Evolutionary conservation across 441 rosid genomes (phyloP).

Genomic region (Capsella rubella): DNA sequence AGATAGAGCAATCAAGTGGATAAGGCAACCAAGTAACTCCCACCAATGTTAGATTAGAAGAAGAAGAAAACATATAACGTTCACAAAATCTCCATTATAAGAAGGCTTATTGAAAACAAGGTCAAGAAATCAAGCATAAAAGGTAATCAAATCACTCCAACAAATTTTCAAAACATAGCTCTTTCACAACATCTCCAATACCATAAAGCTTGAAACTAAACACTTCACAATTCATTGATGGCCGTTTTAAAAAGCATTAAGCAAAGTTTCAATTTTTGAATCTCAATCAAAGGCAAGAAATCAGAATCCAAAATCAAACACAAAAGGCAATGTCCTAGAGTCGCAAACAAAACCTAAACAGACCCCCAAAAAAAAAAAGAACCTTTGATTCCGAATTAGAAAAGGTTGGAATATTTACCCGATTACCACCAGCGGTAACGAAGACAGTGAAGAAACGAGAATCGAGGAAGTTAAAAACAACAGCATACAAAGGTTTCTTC

Average conservation of each 20-base stretch:
- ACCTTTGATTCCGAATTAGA: background rate
- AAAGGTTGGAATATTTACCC: slow-evolving; percentile 54
- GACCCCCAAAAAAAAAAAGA: background rate
- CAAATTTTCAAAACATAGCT: slow-evolving; percentile 12
- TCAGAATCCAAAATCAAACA: slow-evolving; percentile 27
- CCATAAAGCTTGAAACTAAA: slow-evolving; percentile 10
- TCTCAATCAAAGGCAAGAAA: slow-evolving; percentile 11
- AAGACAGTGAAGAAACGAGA: slow-evolving; percentile 87
- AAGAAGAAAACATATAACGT: slow-evolving; percentile 15
- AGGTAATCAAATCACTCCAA: slow-evolving; percentile 25
- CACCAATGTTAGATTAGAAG: slow-evolving; percentile 1
- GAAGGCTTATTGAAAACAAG: background rate
- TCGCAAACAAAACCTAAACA: slow-evolving; percentile 29
- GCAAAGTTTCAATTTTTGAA: slow-evolving; percentile 32
- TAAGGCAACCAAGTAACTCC: slow-evolving; percentile 22
- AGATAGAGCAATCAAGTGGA: slow-evolving; percentile 21
- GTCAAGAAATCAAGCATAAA: slow-evolving; percentile 17
- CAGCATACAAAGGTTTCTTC: slow-evolving; percentile 86
- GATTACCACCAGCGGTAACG: slow-evolving; percentile 95
- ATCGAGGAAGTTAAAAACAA: slow-evolving; percentile 86
- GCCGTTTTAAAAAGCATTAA: slow-evolving; percentile 15
- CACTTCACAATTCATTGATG: background rate
- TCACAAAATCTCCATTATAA: slow-evolving; percentile 14
- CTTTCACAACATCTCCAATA: slow-evolving; percentile 19
- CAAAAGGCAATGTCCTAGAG: background rate